A percentile compares a stretch with the other conserved stretches of the same genome.
Conservation (phyloP, 192 early-diverging fungal genomes). For the Mortierella hygrophila region DNA sequence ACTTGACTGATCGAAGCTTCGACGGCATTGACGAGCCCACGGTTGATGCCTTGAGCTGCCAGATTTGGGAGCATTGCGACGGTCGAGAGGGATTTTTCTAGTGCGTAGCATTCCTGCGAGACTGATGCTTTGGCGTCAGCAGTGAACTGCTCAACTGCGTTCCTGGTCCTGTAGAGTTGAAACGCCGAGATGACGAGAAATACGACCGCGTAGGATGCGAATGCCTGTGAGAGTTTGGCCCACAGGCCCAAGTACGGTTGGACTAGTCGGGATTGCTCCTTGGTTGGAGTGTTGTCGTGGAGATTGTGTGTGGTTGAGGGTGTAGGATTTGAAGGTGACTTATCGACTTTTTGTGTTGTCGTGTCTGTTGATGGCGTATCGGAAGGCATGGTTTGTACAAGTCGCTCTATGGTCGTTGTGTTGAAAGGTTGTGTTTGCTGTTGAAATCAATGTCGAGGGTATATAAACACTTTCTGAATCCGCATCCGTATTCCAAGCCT, state of each 20-base stretch:
- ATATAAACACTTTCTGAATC: not conserved
- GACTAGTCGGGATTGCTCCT: not conserved
- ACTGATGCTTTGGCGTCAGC: constrained; percentile 8
- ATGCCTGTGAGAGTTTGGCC: constrained; percentile 44
- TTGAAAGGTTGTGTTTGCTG: not conserved
- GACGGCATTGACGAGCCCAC: constrained; percentile 19
- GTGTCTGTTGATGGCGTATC: not conserved
- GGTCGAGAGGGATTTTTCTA: constrained; percentile 9
- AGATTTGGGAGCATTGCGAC: constrained; percentile 26
- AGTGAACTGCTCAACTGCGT: not conserved
- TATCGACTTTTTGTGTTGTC: not conserved
- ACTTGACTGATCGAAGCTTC: constrained; percentile 20
- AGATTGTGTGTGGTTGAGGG: not conserved
- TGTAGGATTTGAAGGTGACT: not conserved
- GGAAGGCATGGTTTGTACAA: not conserved
- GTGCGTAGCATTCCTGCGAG: constrained; percentile 14
- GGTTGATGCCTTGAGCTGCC: constrained; percentile 20
- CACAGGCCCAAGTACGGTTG: constrained; percentile 18
- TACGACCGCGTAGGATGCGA: constrained; percentile 22
- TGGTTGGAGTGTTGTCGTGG: not conserved
- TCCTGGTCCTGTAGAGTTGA: constrained; percentile 22
- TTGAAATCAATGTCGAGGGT: not conserved
- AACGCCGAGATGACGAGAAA: constrained; percentile 36
- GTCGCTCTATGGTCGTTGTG: not conserved
- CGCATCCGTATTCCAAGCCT: not conserved